Evolutionary conservation across 2,329 filamentous ascomycete genomes (phyloP).

Genomic region (Hypoxylon sp.): DNA sequence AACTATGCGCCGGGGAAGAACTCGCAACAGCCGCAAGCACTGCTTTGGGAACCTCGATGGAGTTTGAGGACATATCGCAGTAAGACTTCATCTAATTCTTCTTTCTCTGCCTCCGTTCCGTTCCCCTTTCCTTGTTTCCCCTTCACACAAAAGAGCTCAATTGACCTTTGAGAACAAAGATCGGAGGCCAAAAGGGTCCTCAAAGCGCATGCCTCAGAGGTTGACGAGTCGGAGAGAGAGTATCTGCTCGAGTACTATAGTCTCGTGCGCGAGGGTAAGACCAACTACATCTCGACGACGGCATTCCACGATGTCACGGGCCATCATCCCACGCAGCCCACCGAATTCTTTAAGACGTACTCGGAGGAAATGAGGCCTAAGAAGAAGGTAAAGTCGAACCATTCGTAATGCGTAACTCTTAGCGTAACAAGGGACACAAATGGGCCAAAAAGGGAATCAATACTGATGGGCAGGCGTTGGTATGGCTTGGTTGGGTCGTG

Average conservation of each 20-base stretch:
- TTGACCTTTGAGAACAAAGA: background rate
- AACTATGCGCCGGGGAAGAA: constrained; percentile 18
- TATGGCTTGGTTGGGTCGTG: background rate
- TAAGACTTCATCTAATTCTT: background rate
- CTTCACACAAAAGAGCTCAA: background rate
- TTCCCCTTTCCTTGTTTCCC: background rate
- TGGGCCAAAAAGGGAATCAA: background rate
- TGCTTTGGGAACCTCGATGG: background rate
- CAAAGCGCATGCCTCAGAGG: constrained; percentile 13
- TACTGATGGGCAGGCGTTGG: background rate
- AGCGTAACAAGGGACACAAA: background rate
- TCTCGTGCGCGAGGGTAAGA: constrained; percentile 18
- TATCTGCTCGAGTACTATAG: constrained; percentile 17
- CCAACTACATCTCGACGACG: constrained; percentile 11
- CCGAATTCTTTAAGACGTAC: constrained; percentile 10
- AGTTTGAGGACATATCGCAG: constrained; percentile 14
- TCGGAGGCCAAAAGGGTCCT: constrained; percentile 6
- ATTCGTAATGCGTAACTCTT: constrained; percentile 11
- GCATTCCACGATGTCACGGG: constrained; percentile 15
- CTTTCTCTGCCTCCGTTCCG: background rate
- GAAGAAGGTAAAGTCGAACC: constrained; percentile 11
- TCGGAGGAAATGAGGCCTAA: background rate
- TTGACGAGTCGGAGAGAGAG: constrained; percentile 8
- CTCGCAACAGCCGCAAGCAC: constrained; percentile 6
- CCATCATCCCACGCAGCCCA: background rate